Evolutionary conservation across 2,329 filamentous ascomycete genomes (phyloP).

Genomic region (Ophiostoma ulmi): DNA sequence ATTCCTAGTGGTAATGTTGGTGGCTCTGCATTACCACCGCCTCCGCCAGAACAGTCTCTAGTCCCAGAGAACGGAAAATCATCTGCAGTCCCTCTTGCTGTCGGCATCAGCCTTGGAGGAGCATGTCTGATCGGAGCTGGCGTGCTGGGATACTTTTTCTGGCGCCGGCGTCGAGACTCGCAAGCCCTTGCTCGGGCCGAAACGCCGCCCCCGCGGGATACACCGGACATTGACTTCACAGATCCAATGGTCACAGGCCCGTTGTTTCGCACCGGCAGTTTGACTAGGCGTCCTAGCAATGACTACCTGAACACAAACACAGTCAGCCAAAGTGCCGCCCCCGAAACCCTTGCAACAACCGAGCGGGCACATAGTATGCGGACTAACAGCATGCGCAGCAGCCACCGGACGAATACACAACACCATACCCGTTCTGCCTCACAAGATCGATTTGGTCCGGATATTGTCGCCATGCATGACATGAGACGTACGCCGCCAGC

Average conservation of each 20-base stretch:
- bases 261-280: slow-evolving; percentile 20
- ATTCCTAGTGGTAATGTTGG: background rate
- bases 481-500: slow-evolving; percentile 22
- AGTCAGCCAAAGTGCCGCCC: too few species aligned
- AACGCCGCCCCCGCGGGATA: slow-evolving; percentile 25
- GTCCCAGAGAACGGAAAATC: background rate
- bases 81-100: slow-evolving; percentile 21
- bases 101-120: slow-evolving; percentile 25
- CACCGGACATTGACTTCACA: slow-evolving; percentile 21
- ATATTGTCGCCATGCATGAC: slow-evolving; percentile 27
- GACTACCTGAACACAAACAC: slow-evolving; percentile 5
- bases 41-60: background rate
- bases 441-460: slow-evolving; percentile 20
- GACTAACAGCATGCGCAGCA: slow-evolving; percentile 13
- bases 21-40: background rate
- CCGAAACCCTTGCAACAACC: background rate
- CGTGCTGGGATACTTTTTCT: slow-evolving; percentile 17
- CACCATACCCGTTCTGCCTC: background rate
- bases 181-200: slow-evolving; percentile 21
- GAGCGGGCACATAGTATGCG: slow-evolving; percentile 15
- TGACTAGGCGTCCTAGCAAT: slow-evolving; percentile 5
- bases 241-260: slow-evolving; percentile 4
- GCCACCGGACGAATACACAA: background rate
- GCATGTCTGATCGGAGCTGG: slow-evolving; percentile 7
- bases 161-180: slow-evolving; percentile 19